These are phyloP conservation scores for Gnaphalium uliginosum DNA, from an alignment of 129 eudicot species.

Conservation along the genomic window DNA sequence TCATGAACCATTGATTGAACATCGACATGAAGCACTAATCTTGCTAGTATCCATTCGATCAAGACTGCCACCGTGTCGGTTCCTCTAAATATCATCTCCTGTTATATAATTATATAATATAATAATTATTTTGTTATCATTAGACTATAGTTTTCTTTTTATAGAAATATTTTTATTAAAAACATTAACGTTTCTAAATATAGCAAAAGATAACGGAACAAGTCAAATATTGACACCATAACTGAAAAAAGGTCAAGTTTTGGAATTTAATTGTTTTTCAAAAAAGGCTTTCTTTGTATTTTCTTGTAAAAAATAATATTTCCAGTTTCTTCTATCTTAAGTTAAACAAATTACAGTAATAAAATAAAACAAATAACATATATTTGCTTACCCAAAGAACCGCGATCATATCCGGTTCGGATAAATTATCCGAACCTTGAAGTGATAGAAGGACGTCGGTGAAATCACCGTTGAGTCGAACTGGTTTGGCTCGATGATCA, in stretches of 20 bases:
- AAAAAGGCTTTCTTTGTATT: not conserved
- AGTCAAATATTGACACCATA: slow-evolving; percentile 20
- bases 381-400: slow-evolving; percentile 81
- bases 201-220: slow-evolving; percentile 14
- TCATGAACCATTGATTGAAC: slow-evolving; percentile 65
- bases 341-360: not conserved
- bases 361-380: not conserved
- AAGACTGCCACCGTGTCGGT: slow-evolving; percentile 85
- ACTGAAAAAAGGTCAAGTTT: not conserved
- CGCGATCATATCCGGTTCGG: slow-evolving; percentile 88
- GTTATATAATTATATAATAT: not conserved
- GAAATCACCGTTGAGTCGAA: slow-evolving; percentile 43
- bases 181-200: slow-evolving; percentile 17
- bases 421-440: slow-evolving; percentile 55
- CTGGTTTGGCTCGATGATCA: slow-evolving; percentile 46
- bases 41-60: slow-evolving; percentile 90
- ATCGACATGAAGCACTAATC: slow-evolving; percentile 73
- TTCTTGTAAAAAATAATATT: not conserved
- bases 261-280: not conserved
- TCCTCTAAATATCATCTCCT: slow-evolving; percentile 99
- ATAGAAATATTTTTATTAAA: not conserved
- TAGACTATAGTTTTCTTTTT: not conserved
- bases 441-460: slow-evolving; percentile 82
- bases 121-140: not conserved
- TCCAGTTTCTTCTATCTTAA: not conserved